Evolutionary conservation across 305 asterid species (phyloP), one percentile per base, ranked within the genome.

Genomic region (Fraxinus sp.): DNA sequence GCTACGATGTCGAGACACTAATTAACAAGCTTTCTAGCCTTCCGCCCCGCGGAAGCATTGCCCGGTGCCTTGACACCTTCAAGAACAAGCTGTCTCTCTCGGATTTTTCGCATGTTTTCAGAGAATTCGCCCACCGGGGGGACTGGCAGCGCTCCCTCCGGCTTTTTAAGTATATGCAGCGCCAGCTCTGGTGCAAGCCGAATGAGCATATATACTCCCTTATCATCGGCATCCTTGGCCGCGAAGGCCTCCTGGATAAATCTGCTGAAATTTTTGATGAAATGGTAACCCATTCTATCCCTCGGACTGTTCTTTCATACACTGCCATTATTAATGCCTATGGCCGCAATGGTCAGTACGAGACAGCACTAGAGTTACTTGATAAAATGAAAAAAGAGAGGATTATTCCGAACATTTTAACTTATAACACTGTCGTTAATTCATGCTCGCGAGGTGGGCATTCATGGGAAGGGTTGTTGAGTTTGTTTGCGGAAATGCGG

Each of bases 141-240:
- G 99, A 96, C 85, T 96, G 99, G 98, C 99, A 94, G 87, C 90
- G 98, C 8, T 96, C 99, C 8, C 94, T 96, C 43, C 97, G 99
- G 20, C 88, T 96, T 20, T 96, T 96, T 84, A 94, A 94, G 86
- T 92, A 96, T 77, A 96, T 94, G 99, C 99, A 96, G 92, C 91
- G 98, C 26, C 99, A 96, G 89, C 83, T 93, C 59, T 94, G 98
- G 99, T 96, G 98, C 83, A 94, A 94, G 87, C 98, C 98, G 10
- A 96, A 93, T 78, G 98, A 96, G 66, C 98, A 96, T 77, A 91
- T 96, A 32, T 96, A 92, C n/a, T 90, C 98, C 0, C 77, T 96
- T 7, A 88, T 94, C 72, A 89, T 96, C 49, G 97, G 98, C 1
- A 92, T 96, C 72, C 90, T 96, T 2, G 97, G 99, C 64, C 90